phyloP scores from a whole-genome alignment of 129 eudicot genomes.

The Flaveria robusta region DNA sequence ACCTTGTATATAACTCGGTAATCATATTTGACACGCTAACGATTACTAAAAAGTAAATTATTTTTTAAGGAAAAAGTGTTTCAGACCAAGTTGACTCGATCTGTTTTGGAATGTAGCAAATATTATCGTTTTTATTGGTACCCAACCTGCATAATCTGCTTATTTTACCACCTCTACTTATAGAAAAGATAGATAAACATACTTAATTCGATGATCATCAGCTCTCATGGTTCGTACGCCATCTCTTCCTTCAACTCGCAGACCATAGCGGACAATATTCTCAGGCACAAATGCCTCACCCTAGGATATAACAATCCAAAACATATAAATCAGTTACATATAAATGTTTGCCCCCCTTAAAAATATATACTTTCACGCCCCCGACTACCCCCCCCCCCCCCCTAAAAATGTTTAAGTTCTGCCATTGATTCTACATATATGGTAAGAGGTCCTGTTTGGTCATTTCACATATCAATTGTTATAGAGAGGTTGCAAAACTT shows the following conservation, averaged over 20 bases:
- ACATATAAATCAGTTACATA: neutral
- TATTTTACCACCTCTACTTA: neutral
- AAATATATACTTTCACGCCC: too few species aligned
- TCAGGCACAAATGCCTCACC: conserved; percentile 98
- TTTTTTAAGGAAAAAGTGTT: neutral
- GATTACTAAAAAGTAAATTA: neutral
- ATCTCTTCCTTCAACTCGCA: conserved; percentile 69
- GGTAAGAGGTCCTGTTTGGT: neutral
- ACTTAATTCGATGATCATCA: conserved; percentile 86
- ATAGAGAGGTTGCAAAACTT: conserved; percentile 11
- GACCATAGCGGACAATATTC: conserved; percentile 74
- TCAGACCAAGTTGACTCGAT: neutral
- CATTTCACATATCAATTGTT: neutral
- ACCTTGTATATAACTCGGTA: neutral
- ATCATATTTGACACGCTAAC: neutral
- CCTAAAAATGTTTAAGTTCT: too few species aligned
- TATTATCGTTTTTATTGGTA: neutral
- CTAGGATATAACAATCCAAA: conserved; percentile 34
- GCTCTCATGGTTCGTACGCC: conserved; percentile 73
- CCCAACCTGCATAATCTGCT: neutral
- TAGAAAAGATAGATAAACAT: conserved; percentile 23
- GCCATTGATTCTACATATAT: neutral
- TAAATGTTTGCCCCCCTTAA: too few species aligned
- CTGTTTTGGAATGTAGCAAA: neutral
- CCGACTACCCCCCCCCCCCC: too few species aligned